Conservation (phyloP, 1,284 basidiomycete species). For the Rhodotorula sp. region DNA sequence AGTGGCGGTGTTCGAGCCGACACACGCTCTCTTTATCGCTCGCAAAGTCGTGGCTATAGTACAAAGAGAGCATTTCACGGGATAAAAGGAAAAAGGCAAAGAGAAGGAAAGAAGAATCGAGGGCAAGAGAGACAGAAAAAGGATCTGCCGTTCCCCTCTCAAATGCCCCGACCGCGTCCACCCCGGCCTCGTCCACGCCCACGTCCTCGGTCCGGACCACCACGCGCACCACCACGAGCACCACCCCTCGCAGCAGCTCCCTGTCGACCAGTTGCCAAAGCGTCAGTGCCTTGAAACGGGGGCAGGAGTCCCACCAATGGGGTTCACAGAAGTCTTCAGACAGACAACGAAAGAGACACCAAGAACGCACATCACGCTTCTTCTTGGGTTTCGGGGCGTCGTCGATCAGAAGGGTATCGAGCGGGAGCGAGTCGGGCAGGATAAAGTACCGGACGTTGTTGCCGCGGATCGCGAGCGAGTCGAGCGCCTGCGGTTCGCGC, state of each 20-base stretch:
- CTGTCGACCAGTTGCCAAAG: not conserved
- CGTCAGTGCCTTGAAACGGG: not conserved
- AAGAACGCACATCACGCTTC: slow-evolving; percentile 60
- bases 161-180: slow-evolving; percentile 16
- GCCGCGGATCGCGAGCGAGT: slow-evolving; percentile 77
- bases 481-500: slow-evolving; percentile 75
- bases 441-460: slow-evolving; percentile 82
- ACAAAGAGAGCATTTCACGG: no score
- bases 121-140: not conserved
- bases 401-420: slow-evolving; percentile 94
- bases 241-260: slow-evolving; percentile 4
- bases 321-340: not conserved
- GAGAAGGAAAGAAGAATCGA: not conserved
- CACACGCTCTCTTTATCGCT: no score
- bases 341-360: not conserved
- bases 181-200: slow-evolving; percentile 29
- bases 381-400: slow-evolving; percentile 96
- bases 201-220: slow-evolving; percentile 19
- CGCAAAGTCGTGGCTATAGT: no score
- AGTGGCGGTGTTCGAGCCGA: no score
- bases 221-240: not conserved
- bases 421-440: slow-evolving; percentile 89
- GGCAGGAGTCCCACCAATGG: no score
- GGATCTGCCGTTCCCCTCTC: not conserved
- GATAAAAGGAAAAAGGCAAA: not conserved